Conservation (phyloP, 108 stramenopile species). For the Cyclotella atomus region DNA sequence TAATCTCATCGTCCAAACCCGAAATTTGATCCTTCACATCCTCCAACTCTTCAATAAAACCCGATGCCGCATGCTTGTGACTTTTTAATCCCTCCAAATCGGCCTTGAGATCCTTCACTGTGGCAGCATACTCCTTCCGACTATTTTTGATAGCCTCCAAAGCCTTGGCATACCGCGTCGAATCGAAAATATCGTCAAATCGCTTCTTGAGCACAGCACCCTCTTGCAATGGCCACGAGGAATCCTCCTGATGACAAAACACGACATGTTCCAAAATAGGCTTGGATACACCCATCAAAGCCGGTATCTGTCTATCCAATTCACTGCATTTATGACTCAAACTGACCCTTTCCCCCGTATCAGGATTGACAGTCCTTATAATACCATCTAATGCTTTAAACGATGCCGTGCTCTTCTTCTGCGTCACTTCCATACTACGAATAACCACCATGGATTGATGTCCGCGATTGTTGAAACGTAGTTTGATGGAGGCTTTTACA, state of each 20-base stretch:
- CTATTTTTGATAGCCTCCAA: constrained; percentile 90
- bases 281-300: constrained; percentile 87
- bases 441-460: constrained; percentile 88
- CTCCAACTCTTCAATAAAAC: constrained; percentile 73
- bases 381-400: constrained; percentile 95
- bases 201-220: constrained; percentile 97
- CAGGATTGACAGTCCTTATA: constrained; percentile 62
- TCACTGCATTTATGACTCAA: constrained; percentile 93
- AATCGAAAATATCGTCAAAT: constrained; percentile 99
- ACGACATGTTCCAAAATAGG: constrained; percentile 98
- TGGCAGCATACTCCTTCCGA: constrained; percentile 69
- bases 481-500: constrained; percentile 88
- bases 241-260: constrained; percentile 97
- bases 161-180: constrained; percentile 94
- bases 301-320: constrained; percentile 88
- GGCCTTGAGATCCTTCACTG: constrained; percentile 85
- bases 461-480: constrained; percentile 86
- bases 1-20: constrained; percentile 73
- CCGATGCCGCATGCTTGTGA: constrained; percentile 81
- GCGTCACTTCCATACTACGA: constrained; percentile 90
- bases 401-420: constrained; percentile 79
- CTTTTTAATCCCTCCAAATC: constrained; percentile 80
- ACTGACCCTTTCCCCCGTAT: constrained; percentile 66
- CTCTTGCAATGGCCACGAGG: constrained; percentile 92
- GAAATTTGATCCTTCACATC: constrained; percentile 65